Conservation (phyloP, 1,284 basidiomycete species). For the Cryptococcus hybrid region DNA sequence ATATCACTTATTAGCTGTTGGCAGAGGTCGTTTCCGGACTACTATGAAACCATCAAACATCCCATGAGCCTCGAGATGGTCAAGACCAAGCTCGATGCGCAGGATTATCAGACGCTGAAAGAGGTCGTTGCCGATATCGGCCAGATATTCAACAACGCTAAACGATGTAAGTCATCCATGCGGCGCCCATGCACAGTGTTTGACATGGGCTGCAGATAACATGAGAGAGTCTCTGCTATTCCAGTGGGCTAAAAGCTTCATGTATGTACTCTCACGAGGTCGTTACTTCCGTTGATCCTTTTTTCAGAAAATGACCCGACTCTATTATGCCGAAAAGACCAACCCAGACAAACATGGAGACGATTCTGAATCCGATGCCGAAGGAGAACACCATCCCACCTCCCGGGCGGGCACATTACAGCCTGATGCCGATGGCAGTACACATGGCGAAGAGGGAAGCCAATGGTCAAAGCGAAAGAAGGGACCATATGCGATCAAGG, state of each 20-base stretch:
- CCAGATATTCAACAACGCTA: slow-evolving; percentile 48
- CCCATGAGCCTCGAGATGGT: slow-evolving; percentile 45
- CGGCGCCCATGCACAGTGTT: too few relatives aligned
- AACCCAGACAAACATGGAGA: slow-evolving; percentile 21
- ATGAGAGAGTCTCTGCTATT: slow-evolving; percentile 45
- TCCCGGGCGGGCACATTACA: slow-evolving; percentile 1
- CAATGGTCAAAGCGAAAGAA: slow-evolving; percentile 23
- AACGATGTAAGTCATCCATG: slow-evolving; percentile 35
- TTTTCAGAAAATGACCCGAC: slow-evolving; percentile 36
- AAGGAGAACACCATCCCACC: slow-evolving; percentile 1
- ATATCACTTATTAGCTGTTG: too few relatives aligned
- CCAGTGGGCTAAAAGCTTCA: slow-evolving; percentile 48
- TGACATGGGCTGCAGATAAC: slow-evolving; percentile 34
- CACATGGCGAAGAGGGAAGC: slow-evolving; percentile 9
- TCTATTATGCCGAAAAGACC: slow-evolving; percentile 24
- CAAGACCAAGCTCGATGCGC: slow-evolving; percentile 30
- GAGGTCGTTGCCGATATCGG: slow-evolving; percentile 38
- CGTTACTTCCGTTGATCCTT: not conserved
- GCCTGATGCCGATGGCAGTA: slow-evolving; percentile 9
- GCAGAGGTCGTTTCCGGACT: slow-evolving; percentile 44
- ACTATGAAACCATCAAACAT: slow-evolving; percentile 47
- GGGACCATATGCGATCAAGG: slow-evolving; percentile 44
- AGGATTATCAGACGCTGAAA: slow-evolving; percentile 30
- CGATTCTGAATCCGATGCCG: slow-evolving; percentile 23
- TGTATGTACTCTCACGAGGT: slow-evolving; percentile 18